Base-by-base conservation (phyloP, 2,329 filamentous ascomycete genomes). In the Tolypocladium endophyticum region DNA sequence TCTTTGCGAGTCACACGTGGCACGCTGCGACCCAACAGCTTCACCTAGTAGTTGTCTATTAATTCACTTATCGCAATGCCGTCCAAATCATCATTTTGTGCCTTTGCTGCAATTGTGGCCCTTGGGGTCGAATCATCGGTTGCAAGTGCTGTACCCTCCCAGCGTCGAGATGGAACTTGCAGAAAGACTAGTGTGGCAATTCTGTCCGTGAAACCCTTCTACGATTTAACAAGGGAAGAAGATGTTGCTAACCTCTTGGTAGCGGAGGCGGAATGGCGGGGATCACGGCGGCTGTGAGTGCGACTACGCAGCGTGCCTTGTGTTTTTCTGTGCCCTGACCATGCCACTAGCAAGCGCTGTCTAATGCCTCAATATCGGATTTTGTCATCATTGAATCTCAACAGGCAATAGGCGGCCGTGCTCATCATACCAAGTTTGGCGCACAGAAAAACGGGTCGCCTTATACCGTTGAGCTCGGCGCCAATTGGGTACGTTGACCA, bases 381-480 rank as follows among this genome's bases (percentile, higher is more conserved):
- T 88, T 89, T 61, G 58, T 88, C 9, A 84, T 89, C 55, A 70
- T 89, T 3, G 86, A 89, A 61, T 83, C 84, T 61, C 84, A 85
- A 16, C 75, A 80, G 61, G 77, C 80, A 16, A 80, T 89, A 60
- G 86, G 87, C 1, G 87, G 87, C 1, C 80, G 86, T 7, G 78
- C 86, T 45, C 72, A 72, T n/a, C 80, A 87, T 61, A 78, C 78
- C 0, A 73, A 75, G 0, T 87, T 88, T 64, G 85, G 85, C 5
- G 71, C 75, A 20, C 68, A 72, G 4, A 41, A 71, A 0, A 73
- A 81, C 41, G 83, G 83, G 0, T 73, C 78, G 0, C 79, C 82
- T 0, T 85, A 84, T 61, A 77, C 75, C 0, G 75, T 89, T 12
- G 87, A 89, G 68, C 72, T 87, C 0, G 87, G 87, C 2, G 86